A percentile compares a stretch with the other conserved stretches of the same genome.
These are phyloP conservation scores for Wickerhamiella pararugosa DNA, from an alignment of 1,139 yeast genomes.

Conservation along the genomic window DNA sequence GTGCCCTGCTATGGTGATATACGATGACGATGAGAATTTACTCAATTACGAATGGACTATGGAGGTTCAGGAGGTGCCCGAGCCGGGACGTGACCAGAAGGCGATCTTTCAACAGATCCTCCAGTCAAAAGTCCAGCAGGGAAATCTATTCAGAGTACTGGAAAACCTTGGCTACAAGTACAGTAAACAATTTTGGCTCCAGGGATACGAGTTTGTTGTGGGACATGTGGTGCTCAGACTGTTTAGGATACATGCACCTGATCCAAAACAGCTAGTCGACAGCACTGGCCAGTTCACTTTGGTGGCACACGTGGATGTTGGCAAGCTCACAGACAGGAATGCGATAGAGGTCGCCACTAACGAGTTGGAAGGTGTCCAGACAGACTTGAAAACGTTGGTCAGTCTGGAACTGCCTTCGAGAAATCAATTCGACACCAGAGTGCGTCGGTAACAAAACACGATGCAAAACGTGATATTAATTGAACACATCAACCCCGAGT, in stretches of 20 bases:
- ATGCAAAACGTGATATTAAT: neutral
- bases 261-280: conserved; percentile 29
- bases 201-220: conserved; percentile 50
- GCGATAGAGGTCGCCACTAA: conserved; percentile 50
- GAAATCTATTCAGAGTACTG: conserved; percentile 31
- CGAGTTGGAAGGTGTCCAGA: conserved; percentile 46
- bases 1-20: neutral
- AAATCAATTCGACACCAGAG: conserved; percentile 63
- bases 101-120: conserved; percentile 54
- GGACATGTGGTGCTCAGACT: conserved; percentile 49
- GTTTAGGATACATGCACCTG: conserved; percentile 31
- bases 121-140: conserved; percentile 40
- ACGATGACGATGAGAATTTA: neutral
- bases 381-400: conserved; percentile 49
- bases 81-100: conserved; percentile 56
- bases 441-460: conserved; percentile 16
- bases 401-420: conserved; percentile 64
- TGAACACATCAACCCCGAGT: neutral
- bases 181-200: conserved; percentile 50
- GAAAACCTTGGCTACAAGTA: conserved; percentile 58
- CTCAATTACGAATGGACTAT: conserved; percentile 37
- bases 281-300: conserved; percentile 44
- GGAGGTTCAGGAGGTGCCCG: conserved; percentile 67
- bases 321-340: conserved; percentile 62
- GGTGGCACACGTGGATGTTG: conserved; percentile 54